Percentiles rank a stretch among this genome's conserved stretches.
Evolutionary conservation across 192 early-diverging fungal genomes (phyloP).

Genomic region (Paraglomus occultum): DNA sequence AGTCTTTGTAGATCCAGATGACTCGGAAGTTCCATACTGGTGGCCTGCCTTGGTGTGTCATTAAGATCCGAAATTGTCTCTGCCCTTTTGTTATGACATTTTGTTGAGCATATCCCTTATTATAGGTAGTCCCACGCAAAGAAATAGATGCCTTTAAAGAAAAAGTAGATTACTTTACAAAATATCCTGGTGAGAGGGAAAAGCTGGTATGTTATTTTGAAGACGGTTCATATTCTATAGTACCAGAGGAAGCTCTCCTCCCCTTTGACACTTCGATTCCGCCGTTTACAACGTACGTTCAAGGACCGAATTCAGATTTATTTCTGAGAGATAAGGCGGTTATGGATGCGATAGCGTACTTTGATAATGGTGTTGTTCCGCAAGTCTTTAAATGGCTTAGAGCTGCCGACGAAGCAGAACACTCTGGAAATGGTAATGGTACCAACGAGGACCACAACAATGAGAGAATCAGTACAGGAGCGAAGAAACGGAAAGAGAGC

Average conservation of each 20-base stretch:
- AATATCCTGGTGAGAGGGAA: slow-evolving; percentile 50
- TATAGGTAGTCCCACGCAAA: slow-evolving; percentile 45
- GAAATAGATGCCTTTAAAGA: slow-evolving; percentile 50
- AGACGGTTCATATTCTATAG: slow-evolving; percentile 49
- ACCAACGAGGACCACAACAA: neutral
- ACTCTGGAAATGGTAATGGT: neutral
- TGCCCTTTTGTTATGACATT: neutral
- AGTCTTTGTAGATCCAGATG: slow-evolving; percentile 62
- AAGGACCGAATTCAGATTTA: slow-evolving; percentile 39
- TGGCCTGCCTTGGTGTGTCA: slow-evolving; percentile 51
- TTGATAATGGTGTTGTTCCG: slow-evolving; percentile 43
- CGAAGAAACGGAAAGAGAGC: neutral
- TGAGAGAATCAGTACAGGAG: neutral
- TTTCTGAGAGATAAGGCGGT: slow-evolving; percentile 54
- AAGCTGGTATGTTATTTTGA: slow-evolving; percentile 63
- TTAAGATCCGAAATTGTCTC: neutral
- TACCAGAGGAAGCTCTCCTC: slow-evolving; percentile 23
- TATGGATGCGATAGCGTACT: slow-evolving; percentile 46
- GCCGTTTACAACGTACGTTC: slow-evolving; percentile 43
- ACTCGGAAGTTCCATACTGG: slow-evolving; percentile 50
- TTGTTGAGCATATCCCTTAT: neutral
- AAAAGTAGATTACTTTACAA: slow-evolving; percentile 42
- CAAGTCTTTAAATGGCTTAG: slow-evolving; percentile 46
- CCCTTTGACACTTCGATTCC: slow-evolving; percentile 19
- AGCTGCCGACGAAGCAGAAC: neutral